Evolutionary conservation across 2,329 filamentous ascomycete genomes (phyloP).

Genomic region (Blastomyces emzantsi): DNA sequence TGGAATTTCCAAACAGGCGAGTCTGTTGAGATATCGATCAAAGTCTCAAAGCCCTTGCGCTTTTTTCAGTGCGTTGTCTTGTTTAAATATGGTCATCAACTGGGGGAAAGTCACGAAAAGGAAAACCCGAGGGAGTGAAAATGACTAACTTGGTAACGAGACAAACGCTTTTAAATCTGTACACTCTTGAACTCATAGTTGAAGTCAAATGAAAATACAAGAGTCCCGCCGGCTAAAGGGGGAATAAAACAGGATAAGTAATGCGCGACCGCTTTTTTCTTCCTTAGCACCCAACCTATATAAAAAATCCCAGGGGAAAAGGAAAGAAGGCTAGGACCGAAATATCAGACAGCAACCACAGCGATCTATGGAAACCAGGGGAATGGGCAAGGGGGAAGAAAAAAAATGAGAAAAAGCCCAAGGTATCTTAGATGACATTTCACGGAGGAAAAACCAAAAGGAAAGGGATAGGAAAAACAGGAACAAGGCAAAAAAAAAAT

Average conservation of each 20-base stretch:
- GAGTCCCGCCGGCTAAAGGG: not conserved
- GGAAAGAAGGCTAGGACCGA: not conserved
- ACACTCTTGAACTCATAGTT: not conserved
- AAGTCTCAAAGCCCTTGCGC: too few relatives aligned
- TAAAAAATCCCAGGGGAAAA: not conserved
- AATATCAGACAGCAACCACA: not conserved
- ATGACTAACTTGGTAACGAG: not conserved
- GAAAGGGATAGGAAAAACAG: not conserved
- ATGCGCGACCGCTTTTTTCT: not conserved
- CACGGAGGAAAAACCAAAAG: not conserved
- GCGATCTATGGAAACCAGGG: not conserved
- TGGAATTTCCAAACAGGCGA: too few relatives aligned
- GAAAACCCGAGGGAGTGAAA: too few relatives aligned
- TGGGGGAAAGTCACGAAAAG: too few relatives aligned
- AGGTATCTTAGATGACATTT: not conserved
- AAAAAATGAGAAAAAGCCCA: not conserved
- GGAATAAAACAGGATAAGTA: not conserved
- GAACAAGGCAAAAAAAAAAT: not conserved
- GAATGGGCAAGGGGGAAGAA: not conserved
- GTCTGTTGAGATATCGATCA: too few relatives aligned
- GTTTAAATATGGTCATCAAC: too few relatives aligned
- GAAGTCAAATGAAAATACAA: not conserved
- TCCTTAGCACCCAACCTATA: not conserved
- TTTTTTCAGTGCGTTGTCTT: too few relatives aligned
- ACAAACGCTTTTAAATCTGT: not conserved